Evolutionary conservation across 371 early-diverging fungal species (phyloP), one percentile per base, ranked within the genome.

Genomic region (Sporodiniella umbellata): DNA sequence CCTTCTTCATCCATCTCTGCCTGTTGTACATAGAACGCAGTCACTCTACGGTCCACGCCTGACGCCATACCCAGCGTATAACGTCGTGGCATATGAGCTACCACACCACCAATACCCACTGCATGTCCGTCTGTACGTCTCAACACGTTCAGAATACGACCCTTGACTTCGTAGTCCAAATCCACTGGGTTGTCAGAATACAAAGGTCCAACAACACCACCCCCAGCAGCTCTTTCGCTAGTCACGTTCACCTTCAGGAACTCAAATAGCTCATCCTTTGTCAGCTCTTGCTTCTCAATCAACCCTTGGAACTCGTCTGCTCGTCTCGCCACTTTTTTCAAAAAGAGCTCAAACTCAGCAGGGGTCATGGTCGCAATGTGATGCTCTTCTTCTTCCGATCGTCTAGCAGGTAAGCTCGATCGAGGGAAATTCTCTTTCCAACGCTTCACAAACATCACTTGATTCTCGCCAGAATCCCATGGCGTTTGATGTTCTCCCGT

Each of bases 391-490:
- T 72, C 72, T 51, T 70, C 75, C 8, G 66, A 59, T 15, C 71
- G 75, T n/a, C 69, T 65, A 18, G 57, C 45, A 4, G 86, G 83
- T 38, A 72, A 70, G 25, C 64, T 70, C 15, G 87, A 86, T 39
- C 65, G 66, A 7, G 81, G 80, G 53, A 89, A 89, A 60, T 87
- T 87, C 39, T 88, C 87, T 54, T 84, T 86, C 83, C 84, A 84
- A 26, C 83, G 78, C 51, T 75, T 73, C 8, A 80, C 37, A 53
- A 80, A 81, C 18, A 79, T 52, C 4, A 79, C 80, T 40, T 77
- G 68, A 14, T 68, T 52, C n/a, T 74, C 56, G 8, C 84, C 91
- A 28, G 83, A 82, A 43, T 79, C 69, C 74, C 86, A 88, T 15
- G 84, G 83, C 2, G 84, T 85, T 50, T 86, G 85, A 68, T 86